A percentile compares a stretch with the other conserved stretches of the same genome.
Conservation (phyloP, 2,329 filamentous ascomycete genomes). For the Beauveria australis region DNA sequence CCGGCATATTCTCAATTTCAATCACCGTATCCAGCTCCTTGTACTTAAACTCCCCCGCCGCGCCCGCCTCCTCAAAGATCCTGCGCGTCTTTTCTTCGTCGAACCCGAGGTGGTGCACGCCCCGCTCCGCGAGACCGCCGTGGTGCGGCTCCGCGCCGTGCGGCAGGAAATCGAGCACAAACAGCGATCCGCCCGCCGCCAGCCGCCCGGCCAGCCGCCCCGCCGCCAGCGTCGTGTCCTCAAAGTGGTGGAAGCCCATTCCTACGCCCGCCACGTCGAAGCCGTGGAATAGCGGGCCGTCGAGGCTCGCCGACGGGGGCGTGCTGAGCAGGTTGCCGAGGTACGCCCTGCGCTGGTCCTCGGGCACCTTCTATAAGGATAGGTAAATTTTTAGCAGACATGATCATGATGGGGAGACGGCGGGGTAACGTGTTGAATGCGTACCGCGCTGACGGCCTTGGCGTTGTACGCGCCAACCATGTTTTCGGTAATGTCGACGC, state of each 20-base stretch:
- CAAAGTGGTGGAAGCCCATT: slow-evolving; percentile 59
- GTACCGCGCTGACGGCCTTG: slow-evolving; percentile 45
- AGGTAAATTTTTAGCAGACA: not conserved
- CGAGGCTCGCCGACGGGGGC: slow-evolving; percentile 45
- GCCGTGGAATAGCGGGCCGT: slow-evolving; percentile 52
- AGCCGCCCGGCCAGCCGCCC: slow-evolving; percentile 52
- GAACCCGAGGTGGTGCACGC: slow-evolving; percentile 61
- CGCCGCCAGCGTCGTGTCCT: slow-evolving; percentile 53
- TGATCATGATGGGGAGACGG: too few species aligned
- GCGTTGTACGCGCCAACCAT: slow-evolving; percentile 64
- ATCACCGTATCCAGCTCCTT: slow-evolving; percentile 43
- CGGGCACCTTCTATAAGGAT: slow-evolving; percentile 36
- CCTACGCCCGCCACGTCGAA: slow-evolving; percentile 62
- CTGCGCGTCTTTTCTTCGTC: slow-evolving; percentile 46
- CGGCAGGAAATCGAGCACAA: slow-evolving; percentile 60
- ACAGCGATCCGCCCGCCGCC: slow-evolving; percentile 55
- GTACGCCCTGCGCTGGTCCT: slow-evolving; percentile 46
- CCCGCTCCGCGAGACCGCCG: slow-evolving; percentile 26
- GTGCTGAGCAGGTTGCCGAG: slow-evolving; percentile 50
- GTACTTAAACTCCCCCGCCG: slow-evolving; percentile 48
- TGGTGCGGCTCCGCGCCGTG: slow-evolving; percentile 30
- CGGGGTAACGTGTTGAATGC: not conserved
- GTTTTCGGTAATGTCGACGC: slow-evolving; percentile 61
- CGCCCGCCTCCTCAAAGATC: slow-evolving; percentile 58
- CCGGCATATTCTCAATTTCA: slow-evolving; percentile 28